Evolutionary conservation across 2,329 filamentous ascomycete genomes (phyloP).

Genomic region (Colletotrichum sp.): DNA sequence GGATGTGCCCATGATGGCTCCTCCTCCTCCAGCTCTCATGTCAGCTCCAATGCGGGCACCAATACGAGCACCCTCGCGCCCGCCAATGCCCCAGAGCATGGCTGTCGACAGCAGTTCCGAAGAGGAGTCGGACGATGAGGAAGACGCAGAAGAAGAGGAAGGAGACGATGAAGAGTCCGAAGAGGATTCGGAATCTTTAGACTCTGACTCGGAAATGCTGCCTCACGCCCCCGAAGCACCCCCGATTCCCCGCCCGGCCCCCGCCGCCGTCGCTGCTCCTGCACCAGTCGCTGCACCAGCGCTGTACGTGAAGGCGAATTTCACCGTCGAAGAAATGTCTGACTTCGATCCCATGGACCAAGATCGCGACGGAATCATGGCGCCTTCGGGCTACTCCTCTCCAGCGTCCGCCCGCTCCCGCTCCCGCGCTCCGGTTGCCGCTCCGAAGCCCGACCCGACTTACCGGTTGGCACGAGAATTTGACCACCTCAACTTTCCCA

Average conservation of each 20-base stretch:
- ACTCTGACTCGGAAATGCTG: conserved; percentile 23
- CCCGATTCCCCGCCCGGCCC: background rate
- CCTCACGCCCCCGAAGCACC: background rate
- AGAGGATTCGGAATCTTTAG: conserved; percentile 19
- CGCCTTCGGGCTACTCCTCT: conserved; percentile 52
- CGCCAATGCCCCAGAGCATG: background rate
- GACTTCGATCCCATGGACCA: conserved; percentile 50
- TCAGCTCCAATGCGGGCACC: background rate
- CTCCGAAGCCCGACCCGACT: conserved; percentile 38
- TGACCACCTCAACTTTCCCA: conserved; percentile 47
- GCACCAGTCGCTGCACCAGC: background rate
- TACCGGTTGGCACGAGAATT: conserved; percentile 48
- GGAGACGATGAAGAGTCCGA: conserved; percentile 8
- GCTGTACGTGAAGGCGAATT: conserved; percentile 21
- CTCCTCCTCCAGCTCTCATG: conserved; percentile 9
- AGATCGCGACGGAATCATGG: conserved; percentile 46
- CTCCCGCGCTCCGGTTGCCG: conserved; percentile 27
- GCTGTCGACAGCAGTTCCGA: background rate
- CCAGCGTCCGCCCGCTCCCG: conserved; percentile 44
- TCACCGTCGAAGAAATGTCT: conserved; percentile 49
- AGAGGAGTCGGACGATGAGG: conserved; percentile 6
- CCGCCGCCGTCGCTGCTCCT: background rate
- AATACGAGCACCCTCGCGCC: background rate
- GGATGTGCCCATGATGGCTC: conserved; percentile 4
- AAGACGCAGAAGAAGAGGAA: conserved; percentile 17